A percentile compares a stretch with the other conserved stretches of the same genome.
Evolutionary conservation across 768 basidiomycete species (phyloP).

Genomic region (Lanmaoa rubissima): DNA sequence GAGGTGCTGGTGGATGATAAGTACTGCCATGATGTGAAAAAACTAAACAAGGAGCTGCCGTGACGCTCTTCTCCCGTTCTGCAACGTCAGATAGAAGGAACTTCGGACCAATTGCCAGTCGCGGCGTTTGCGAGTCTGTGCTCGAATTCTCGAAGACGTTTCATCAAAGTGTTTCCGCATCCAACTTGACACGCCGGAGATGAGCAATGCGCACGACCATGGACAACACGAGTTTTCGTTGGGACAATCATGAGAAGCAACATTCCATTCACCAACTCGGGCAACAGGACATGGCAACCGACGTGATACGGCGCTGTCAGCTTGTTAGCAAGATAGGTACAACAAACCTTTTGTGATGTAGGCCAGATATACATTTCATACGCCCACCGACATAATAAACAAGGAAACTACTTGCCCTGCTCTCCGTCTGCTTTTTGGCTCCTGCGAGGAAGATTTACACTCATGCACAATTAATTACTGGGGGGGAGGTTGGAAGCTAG

Average conservation of each 20-base stretch:
- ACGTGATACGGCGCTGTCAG: slow-evolving; percentile 20
- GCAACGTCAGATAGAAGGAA: slow-evolving; percentile 30
- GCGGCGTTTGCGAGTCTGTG: slow-evolving; percentile 29
- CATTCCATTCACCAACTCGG: slow-evolving; percentile 22
- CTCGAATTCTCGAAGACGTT: slow-evolving; percentile 30
- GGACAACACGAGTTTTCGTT: slow-evolving; percentile 19
- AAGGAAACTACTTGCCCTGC: slow-evolving; percentile 26
- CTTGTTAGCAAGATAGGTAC: slow-evolving; percentile 27
- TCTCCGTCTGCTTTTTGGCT: slow-evolving; percentile 20
- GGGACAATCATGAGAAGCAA: slow-evolving; percentile 12
- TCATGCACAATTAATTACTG: slow-evolving; percentile 29
- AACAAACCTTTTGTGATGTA: slow-evolving; percentile 28
- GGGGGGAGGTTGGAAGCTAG: slow-evolving; percentile 49
- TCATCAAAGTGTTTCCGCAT: slow-evolving; percentile 25
- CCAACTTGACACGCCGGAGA: slow-evolving; percentile 24
- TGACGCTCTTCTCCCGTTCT: slow-evolving; percentile 24
- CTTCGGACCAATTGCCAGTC: slow-evolving; percentile 22
- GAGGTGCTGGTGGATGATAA: slow-evolving; percentile 28
- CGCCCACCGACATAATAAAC: slow-evolving; percentile 20
- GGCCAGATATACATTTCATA: slow-evolving; percentile 27
- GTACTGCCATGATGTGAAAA: slow-evolving; percentile 24
- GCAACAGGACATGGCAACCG: slow-evolving; percentile 22
- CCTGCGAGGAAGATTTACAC: slow-evolving; percentile 11
- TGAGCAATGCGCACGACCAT: slow-evolving; percentile 19
- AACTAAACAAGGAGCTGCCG: slow-evolving; percentile 28